Percentiles rank a stretch among this genome's conserved stretches.
Evolutionary conservation across 345 rosid species (phyloP).

Genomic region (Brassica incana): DNA sequence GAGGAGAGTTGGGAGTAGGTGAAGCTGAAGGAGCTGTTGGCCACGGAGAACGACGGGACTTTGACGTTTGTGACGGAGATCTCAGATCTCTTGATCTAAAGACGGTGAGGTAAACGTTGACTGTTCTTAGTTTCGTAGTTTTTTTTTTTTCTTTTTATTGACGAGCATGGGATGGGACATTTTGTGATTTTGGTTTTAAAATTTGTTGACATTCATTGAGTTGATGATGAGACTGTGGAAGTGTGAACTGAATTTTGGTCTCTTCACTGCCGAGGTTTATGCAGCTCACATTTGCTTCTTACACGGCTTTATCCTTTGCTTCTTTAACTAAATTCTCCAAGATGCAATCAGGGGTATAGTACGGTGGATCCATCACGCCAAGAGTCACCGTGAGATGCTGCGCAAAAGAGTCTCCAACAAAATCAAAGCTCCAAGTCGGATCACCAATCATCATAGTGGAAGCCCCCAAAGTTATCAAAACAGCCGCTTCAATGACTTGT

Average conservation of each 20-base stretch:
- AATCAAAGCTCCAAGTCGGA: slow-evolving; percentile 55
- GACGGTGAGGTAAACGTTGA: no score
- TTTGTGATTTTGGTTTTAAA: no score
- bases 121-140: no score
- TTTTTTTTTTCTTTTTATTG: no score
- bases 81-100: no score
- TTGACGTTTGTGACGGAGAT: slow-evolving; percentile 73
- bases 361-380: slow-evolving; percentile 17
- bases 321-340: slow-evolving; percentile 11
- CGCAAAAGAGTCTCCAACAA: slow-evolving; percentile 21
- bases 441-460: slow-evolving; percentile 73
- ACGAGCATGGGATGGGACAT: no score
- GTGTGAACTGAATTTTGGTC: no score
- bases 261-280: no score
- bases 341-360: slow-evolving; percentile 19
- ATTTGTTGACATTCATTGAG: no score
- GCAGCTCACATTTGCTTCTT: background rate
- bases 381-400: slow-evolving; percentile 28
- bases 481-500: slow-evolving; percentile 82
- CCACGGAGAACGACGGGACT: slow-evolving; percentile 80
- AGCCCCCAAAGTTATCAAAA: slow-evolving; percentile 78
- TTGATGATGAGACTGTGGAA: no score
- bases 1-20: slow-evolving; percentile 76
- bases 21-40: slow-evolving; percentile 79
- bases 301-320: slow-evolving; percentile 47